Conservation (phyloP, 208 protist genomes). For the Crithidia bombi region DNA sequence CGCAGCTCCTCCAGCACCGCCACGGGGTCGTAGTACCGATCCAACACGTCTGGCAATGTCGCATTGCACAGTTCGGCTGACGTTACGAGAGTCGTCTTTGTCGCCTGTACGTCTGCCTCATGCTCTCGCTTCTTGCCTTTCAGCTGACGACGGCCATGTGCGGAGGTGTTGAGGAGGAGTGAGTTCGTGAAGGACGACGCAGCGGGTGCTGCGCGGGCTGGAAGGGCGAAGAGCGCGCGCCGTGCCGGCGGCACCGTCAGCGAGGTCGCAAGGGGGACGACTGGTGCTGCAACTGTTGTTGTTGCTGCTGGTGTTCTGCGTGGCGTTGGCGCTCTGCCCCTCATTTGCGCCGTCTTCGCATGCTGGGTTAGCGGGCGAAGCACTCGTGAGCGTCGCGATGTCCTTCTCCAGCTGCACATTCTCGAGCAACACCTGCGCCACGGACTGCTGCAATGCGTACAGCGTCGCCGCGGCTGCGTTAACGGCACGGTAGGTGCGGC, state of each 20-base stretch:
- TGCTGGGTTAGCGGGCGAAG: not conserved
- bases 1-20: conserved; percentile 46
- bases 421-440: conserved; percentile 42
- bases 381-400: conserved; percentile 19
- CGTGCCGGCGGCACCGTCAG: not conserved
- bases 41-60: not conserved
- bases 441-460: conserved; percentile 40
- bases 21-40: conserved; percentile 11
- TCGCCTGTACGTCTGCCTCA: not conserved
- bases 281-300: no score
- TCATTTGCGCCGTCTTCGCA: not conserved
- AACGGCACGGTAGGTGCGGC: conserved; percentile 20
- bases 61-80: not conserved
- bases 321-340: no score
- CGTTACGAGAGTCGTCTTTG: not conserved
- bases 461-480: conserved; percentile 37
- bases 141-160: not conserved
- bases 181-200: conserved; percentile 1
- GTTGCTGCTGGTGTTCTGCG: no score
- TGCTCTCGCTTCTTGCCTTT: not conserved
- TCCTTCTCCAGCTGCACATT: conserved; percentile 64
- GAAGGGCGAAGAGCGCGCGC: conserved; percentile 6
- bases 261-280: no score
- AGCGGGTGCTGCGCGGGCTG: not conserved
- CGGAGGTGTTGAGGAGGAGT: conserved; percentile 13